Conservation (phyloP, 2,329 filamentous ascomycete genomes). For the Aureobasidium sp. region DNA sequence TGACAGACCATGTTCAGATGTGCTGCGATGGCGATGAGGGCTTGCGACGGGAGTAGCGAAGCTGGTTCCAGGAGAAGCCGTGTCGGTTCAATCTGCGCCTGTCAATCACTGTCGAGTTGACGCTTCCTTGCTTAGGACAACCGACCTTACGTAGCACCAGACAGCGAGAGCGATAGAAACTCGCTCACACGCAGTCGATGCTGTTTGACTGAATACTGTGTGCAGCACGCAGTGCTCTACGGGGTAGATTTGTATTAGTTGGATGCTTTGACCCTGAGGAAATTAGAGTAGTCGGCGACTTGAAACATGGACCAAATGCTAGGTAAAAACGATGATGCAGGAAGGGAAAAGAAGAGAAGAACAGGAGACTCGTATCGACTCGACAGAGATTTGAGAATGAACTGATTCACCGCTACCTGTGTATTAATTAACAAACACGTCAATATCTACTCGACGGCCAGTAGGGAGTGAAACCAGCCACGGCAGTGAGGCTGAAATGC, state of each 20-base stretch:
- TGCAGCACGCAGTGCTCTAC: not conserved
- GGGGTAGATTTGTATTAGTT: not conserved
- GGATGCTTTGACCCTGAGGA: not conserved
- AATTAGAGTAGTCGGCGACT: not conserved
- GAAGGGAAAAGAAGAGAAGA: not conserved
- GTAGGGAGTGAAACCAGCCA: not conserved
- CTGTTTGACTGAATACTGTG: not conserved
- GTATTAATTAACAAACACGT: not conserved
- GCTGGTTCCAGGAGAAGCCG: slow-evolving; percentile 5
- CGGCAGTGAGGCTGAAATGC: not conserved
- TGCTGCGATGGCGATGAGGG: slow-evolving; percentile 1
- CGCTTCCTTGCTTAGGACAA: not conserved
- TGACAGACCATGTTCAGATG: slow-evolving; percentile 2
- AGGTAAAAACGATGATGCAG: not conserved
- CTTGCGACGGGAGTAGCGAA: not conserved
- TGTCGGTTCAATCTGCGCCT: not conserved
- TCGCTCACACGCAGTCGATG: slow-evolving; percentile 18
- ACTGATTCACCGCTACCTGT: not conserved
- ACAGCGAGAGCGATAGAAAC: slow-evolving; percentile 16
- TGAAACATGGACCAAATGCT: not conserved
- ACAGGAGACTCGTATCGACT: not conserved
- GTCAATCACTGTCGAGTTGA: not conserved
- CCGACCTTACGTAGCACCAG: not conserved
- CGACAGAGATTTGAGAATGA: not conserved
- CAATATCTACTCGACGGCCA: too few relatives aligned